Conservation (phyloP, 2,329 filamentous ascomycete species). For the Fusarium sp. region DNA sequence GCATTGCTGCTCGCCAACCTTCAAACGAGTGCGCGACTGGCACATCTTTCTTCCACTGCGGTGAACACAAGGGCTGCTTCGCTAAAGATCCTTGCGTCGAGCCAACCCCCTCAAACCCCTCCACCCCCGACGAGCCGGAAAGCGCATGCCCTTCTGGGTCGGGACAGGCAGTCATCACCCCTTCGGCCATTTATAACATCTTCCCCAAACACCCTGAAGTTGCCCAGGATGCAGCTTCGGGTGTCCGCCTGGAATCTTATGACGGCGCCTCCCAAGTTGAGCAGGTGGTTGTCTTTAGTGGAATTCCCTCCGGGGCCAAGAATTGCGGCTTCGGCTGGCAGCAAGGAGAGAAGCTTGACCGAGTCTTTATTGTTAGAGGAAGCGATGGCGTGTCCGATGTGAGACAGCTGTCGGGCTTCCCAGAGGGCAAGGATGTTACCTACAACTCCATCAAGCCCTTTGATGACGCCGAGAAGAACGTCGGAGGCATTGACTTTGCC, state of each 20-base stretch:
- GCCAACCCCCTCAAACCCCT: neutral
- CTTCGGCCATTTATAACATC: slow-evolving; percentile 20
- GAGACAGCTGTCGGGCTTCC: slow-evolving; percentile 43
- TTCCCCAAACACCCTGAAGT: slow-evolving; percentile 28
- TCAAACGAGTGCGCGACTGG: slow-evolving; percentile 8
- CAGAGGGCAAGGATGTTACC: slow-evolving; percentile 31
- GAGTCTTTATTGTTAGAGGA: slow-evolving; percentile 51
- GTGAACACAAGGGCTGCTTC: slow-evolving; percentile 5
- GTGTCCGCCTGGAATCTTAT: slow-evolving; percentile 40
- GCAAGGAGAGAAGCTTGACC: slow-evolving; percentile 52
- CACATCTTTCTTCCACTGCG: slow-evolving; percentile 15
- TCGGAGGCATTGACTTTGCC: slow-evolving; percentile 45
- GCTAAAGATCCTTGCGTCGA: slow-evolving; percentile 9
- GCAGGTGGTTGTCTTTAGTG: slow-evolving; percentile 49
- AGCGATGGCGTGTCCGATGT: slow-evolving; percentile 39
- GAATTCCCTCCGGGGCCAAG: slow-evolving; percentile 45
- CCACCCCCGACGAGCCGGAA: neutral
- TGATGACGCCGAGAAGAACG: slow-evolving; percentile 17
- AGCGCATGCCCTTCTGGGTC: neutral
- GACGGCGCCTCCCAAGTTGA: slow-evolving; percentile 41
- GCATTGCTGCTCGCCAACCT: slow-evolving; percentile 2
- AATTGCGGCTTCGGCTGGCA: slow-evolving; percentile 47
- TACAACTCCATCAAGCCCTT: slow-evolving; percentile 41
- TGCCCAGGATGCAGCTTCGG: slow-evolving; percentile 16
- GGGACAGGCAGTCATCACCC: neutral